A percentile compares a stretch with the other conserved stretches of the same genome.
These are phyloP conservation scores for Monosporozyma servazzii DNA, from an alignment of 805 yeast genomes.

Conservation along the genomic window DNA sequence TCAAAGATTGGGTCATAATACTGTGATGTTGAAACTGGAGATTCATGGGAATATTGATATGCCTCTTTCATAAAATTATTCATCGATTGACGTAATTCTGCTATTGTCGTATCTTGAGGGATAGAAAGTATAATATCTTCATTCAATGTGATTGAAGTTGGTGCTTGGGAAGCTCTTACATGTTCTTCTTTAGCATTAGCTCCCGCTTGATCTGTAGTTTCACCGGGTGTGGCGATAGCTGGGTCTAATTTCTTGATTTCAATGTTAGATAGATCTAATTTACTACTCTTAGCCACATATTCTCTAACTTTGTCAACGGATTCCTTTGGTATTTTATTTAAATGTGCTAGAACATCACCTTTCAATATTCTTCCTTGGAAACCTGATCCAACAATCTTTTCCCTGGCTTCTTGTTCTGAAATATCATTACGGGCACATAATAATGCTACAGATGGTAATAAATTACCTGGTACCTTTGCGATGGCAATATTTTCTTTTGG, in stretches of 20 bases:
- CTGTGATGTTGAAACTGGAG: constrained; percentile 31
- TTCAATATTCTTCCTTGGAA: constrained; percentile 79
- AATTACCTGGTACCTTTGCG: constrained; percentile 9
- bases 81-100: constrained; percentile 29
- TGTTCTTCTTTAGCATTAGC: background rate
- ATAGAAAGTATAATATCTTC: constrained; percentile 27
- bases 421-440: constrained; percentile 55
- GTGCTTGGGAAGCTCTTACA: background rate
- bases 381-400: constrained; percentile 74
- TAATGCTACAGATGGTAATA: constrained; percentile 71
- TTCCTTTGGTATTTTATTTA: constrained; percentile 61
- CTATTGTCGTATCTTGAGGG: constrained; percentile 14
- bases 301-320: constrained; percentile 46
- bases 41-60: constrained; percentile 29
- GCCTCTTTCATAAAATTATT: constrained; percentile 38
- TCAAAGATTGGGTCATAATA: constrained; percentile 54
- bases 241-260: constrained; percentile 29
- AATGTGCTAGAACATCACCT: constrained; percentile 82
- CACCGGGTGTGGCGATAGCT: constrained; percentile 10
- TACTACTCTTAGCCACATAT: constrained; percentile 46
- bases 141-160: constrained; percentile 5
- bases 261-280: constrained; percentile 66
- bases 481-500: constrained; percentile 11
- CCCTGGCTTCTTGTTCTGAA: constrained; percentile 58
- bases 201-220: background rate